phyloP scores from a whole-genome alignment of 768 basidiomycete species.

The Filobasidium wieringae region DNA sequence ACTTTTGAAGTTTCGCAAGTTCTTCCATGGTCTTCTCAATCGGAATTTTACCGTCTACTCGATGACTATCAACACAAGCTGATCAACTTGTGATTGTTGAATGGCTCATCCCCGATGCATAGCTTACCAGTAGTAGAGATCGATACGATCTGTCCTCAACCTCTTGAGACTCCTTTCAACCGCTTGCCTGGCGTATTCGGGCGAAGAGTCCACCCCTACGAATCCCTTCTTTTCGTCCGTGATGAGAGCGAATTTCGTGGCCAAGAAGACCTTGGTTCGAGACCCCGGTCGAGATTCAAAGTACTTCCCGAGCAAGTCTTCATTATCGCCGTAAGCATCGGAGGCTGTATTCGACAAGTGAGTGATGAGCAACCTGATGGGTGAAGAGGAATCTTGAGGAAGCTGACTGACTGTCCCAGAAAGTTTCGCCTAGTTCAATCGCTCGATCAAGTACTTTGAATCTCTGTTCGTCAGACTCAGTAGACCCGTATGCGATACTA shows the following conservation, averaged over 20 bases:
- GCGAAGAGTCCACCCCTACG: slow-evolving; percentile 11
- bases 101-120: no score
- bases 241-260: slow-evolving; percentile 23
- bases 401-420: slow-evolving; percentile 42
- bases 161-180: slow-evolving; percentile 19
- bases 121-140: slow-evolving; percentile 19
- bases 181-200: slow-evolving; percentile 13
- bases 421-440: slow-evolving; percentile 42
- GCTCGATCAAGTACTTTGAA: slow-evolving; percentile 50
- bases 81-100: background rate
- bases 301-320: slow-evolving; percentile 46
- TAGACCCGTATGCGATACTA: slow-evolving; percentile 35
- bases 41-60: slow-evolving; percentile 26
- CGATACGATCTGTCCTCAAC: slow-evolving; percentile 16
- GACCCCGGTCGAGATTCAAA: slow-evolving; percentile 37
- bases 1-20: slow-evolving; percentile 24
- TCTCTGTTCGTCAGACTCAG: slow-evolving; percentile 48
- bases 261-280: slow-evolving; percentile 21
- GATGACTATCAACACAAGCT: slow-evolving; percentile 15
- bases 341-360: slow-evolving; percentile 34
- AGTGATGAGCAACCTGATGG: background rate
- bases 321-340: slow-evolving; percentile 44
- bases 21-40: slow-evolving; percentile 33
- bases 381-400: background rate
- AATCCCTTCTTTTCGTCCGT: background rate